Evolutionary conservation across 139 green algal species (phyloP).

Genomic region (Desmodesmus armatus): DNA sequence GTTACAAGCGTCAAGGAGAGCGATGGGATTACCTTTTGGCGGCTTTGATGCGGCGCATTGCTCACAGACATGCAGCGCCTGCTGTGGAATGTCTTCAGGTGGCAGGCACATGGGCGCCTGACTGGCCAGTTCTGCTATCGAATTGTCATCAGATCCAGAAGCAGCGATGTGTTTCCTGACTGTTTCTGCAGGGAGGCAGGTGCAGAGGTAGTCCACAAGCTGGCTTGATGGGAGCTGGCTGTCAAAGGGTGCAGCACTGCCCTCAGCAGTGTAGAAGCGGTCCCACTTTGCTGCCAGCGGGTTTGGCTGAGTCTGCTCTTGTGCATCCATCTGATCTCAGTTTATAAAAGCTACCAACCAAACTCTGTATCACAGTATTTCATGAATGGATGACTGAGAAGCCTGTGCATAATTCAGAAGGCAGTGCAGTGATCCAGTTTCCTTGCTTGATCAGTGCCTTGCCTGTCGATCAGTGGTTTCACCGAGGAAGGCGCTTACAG

Average conservation of each 20-base stretch:
- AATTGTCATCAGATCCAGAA: not conserved
- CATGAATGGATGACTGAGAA: not conserved
- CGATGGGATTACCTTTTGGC: too few species aligned
- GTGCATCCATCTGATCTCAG: too few species aligned
- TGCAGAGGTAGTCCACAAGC: constrained; percentile 7
- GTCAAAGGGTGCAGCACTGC: constrained; percentile 3
- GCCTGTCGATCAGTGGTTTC: too few species aligned
- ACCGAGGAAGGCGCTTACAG: too few species aligned
- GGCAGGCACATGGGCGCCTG: not conserved
- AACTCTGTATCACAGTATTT: not conserved
- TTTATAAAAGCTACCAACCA: not conserved
- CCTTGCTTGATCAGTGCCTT: too few species aligned
- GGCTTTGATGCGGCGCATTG: not conserved
- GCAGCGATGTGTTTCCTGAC: not conserved
- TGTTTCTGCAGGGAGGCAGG: constrained; percentile 9
- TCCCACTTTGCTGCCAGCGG: not conserved
- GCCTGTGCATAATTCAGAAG: too few species aligned
- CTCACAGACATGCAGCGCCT: not conserved
- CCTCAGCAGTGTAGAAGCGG: not conserved
- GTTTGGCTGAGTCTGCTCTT: not conserved
- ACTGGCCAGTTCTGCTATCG: not conserved
- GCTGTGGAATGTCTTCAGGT: not conserved
- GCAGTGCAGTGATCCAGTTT: too few species aligned
- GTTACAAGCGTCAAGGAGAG: too few species aligned
- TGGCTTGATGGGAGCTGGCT: not conserved